Base-by-base conservation (phyloP, 2,329 filamentous ascomycete species). In the Lecanicillium sp. region DNA sequence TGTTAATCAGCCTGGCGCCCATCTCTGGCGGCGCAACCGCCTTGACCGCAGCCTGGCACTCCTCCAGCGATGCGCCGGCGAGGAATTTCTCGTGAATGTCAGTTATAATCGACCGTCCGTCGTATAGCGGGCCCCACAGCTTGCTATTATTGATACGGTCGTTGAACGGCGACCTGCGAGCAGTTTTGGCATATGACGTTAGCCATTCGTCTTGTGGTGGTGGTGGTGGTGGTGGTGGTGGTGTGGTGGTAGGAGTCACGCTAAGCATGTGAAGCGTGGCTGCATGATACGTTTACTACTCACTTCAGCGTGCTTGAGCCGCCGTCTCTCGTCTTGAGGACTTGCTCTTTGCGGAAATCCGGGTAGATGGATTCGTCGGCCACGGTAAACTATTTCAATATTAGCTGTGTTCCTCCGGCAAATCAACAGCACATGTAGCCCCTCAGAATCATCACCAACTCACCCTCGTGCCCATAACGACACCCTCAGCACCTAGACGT, bases 261-360 rank as follows among this genome's bases (percentile, higher is more conserved):
- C 22, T 25, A 25, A n/a, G 14, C 29, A 30, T 30, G 29, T 6
- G 9, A 9, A 7, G 22, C 7, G 11, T 25, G 22, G 22, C 6
- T 6, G 22, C n/a, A n/a, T n/a, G 22, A 11, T 6, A 11, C 22
- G 22, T 6, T 25, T 6, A 11, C 11, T 4, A 41, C 48, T 20
- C 50, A 70, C 63, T 73, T 73, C 40, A 68, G 49, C 0, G 69
- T 73, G 3, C 61, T 56, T 12, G 54, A 41, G 5, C 59, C 69
- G 3, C 69, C 69, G 43, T 73, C 69, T 3, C 42, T 50, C 12
- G 65, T 55, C 25, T 59, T 48, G 14, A 71, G 48, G 20, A 72
- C 50, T 12, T 59, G 44, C 34, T 65, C 51, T 47, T 67, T 68
- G 27, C 59, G 55, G 33, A 51, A 53, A 4, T 64, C 57, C 2